Base-by-base conservation (phyloP, 768 basidiomycete species). In the Boletus patriciae region DNA sequence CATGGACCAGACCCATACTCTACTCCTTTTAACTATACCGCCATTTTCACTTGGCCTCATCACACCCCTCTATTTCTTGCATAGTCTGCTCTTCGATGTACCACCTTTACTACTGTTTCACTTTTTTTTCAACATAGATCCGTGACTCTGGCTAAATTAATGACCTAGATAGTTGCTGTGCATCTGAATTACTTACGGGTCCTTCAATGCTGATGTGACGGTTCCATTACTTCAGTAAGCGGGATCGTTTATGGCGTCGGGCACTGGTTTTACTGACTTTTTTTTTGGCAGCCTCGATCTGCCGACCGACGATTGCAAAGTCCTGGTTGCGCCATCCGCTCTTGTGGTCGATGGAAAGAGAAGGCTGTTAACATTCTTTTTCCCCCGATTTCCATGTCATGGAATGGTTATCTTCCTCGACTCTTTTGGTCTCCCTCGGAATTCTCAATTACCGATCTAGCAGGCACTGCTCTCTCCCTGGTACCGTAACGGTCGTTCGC, bases 71-170 rank as follows among this genome's bases (percentile, higher is more conserved):
- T 50, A 62, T 48, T 50, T 57, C 59, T 59, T 65, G 68, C 70
- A 72, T 72, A 73, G 62, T 58, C 61, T 66, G 57, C 64, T 68
- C 52, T 47, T 56, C 41, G 45, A 70, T 73, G 72, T 72, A 72
- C 43, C 66, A 54, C 58, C 52, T 68, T 63, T 61, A 57, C 57
- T 61, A 60, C 60, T 29, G 34, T 50, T 38, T 55, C 58, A 44
- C 55, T 40, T 45, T 50, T 45, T 50, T 55, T 58, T 48, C 62
- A 62, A 69, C 67, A 65, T 71, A 71, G 67, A 71, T 48, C 57
- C 55, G 60, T 70, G 70, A 52, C 50, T 40, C 48, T 54, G 46
- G 61, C 46, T 57, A 44, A 60, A 55, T 58, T 63, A 69, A 73
- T 66, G 44, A 62, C 51, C 51, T 71, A 73, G 70, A 64, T 61